phyloP scores from a whole-genome alignment of 1,139 yeast species.

The Blastobotrys niveus region DNA sequence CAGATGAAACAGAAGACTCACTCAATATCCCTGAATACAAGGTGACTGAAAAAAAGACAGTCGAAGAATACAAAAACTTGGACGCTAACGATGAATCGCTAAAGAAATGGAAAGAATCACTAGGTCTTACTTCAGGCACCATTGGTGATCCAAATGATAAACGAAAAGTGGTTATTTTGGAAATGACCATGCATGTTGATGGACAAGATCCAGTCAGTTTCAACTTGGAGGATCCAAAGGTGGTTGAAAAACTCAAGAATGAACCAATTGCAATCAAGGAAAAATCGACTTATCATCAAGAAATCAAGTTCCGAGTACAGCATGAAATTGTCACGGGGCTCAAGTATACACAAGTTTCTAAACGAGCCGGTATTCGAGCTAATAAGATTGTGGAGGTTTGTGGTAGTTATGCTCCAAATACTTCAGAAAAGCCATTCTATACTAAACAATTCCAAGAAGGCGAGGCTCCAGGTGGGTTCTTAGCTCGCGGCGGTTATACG shows the following conservation, averaged over 20 bases:
- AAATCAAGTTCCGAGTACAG: constrained; percentile 76
- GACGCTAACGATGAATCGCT: constrained; percentile 91
- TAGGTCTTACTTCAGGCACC: constrained; percentile 54
- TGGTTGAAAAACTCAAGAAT: constrained; percentile 39
- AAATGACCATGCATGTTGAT: constrained; percentile 65
- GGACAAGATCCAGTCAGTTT: constrained; percentile 46
- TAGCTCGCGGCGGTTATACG: constrained; percentile 81
- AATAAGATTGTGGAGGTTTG: constrained; percentile 83
- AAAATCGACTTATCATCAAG: constrained; percentile 65
- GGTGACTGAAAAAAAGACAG: constrained; percentile 78
- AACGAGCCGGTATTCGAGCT: constrained; percentile 81
- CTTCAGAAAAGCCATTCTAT: constrained; percentile 75
- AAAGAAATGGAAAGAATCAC: constrained; percentile 87
- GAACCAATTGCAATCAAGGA: constrained; percentile 73
- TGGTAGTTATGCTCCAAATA: constrained; percentile 88
- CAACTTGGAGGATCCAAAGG: constrained; percentile 49
- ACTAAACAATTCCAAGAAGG: constrained; percentile 69
- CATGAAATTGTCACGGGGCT: constrained; percentile 90
- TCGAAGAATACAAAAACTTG: constrained; percentile 70
- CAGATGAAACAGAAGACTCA: neutral
- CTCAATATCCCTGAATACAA: constrained; percentile 43
- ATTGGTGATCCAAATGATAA: constrained; percentile 55
- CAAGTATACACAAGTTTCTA: constrained; percentile 76
- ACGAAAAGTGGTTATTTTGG: constrained; percentile 72
- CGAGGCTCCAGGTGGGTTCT: constrained; percentile 86